phyloP scores from a whole-genome alignment of 306 rosid genomes.

The Inga oerstediana region DNA sequence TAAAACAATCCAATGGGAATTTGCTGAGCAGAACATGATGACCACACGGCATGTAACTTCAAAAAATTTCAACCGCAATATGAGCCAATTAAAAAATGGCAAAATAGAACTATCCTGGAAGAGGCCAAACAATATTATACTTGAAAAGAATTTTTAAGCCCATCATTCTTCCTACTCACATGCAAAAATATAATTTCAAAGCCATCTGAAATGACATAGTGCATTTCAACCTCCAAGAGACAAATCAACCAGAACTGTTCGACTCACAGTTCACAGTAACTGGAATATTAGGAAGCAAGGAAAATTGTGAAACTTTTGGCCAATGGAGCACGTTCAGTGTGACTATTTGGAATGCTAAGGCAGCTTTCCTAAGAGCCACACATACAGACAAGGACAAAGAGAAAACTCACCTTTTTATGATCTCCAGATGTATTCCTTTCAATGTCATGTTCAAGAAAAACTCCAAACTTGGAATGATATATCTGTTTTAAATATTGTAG shows the following conservation, averaged over 20 bases:
- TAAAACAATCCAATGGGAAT: neutral
- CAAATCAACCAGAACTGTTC: conserved; percentile 23
- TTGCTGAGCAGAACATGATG: conserved; percentile 6
- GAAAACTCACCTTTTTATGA: conserved; percentile 60
- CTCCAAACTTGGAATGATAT: conserved; percentile 54
- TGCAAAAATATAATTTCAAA: neutral
- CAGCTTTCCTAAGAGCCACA: conserved; percentile 2
- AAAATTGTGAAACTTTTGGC: neutral
- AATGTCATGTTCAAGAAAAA: conserved; percentile 61
- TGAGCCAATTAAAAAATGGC: neutral
- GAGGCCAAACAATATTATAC: neutral
- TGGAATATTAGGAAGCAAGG: neutral
- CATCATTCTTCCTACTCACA: neutral
- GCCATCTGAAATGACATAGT: conserved; percentile 16
- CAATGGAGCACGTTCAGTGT: neutral
- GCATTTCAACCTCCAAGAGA: neutral
- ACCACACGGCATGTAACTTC: conserved; percentile 5
- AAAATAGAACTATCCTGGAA: neutral
- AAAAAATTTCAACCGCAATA: neutral
- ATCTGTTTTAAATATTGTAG: conserved; percentile 69
- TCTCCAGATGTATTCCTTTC: conserved; percentile 57
- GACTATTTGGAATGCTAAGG: neutral
- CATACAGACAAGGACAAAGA: conserved; percentile 21
- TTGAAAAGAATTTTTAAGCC: neutral
- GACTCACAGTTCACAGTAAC: neutral